Evolutionary conservation across 2,329 filamentous ascomycete genomes (phyloP), one percentile per base, ranked within the genome.

Genomic region (Penicillium sp.): DNA sequence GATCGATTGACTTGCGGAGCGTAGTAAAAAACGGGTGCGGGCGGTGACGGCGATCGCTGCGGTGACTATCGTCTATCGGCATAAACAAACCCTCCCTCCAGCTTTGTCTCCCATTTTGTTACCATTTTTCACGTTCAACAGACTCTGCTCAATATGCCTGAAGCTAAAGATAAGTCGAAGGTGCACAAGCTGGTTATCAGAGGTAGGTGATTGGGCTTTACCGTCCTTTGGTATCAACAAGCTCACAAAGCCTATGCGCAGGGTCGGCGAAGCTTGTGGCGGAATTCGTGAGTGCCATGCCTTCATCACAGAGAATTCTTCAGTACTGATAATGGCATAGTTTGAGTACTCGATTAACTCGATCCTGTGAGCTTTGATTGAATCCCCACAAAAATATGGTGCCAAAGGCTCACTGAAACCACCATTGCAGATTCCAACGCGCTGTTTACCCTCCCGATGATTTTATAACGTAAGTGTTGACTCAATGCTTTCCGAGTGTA

Each of bases 331-430:
- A 31, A 8, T 68, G 90, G 86, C 19, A 2, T 45, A 78, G 76
- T 99, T 99, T 72, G 92, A 99, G 82, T 99, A 96, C 77, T 97
- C 91, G 1, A 97, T 98, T 72, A 95, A 99, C 71, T 96, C 93
- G 0, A 98, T 99, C 57, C 82, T 99, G 87, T 95, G 83, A 68
- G 85, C 68, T 4, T 4, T 1, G 4, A 16, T 7, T 37, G 3
- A n/a, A 11, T 50, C 19, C 14, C 19, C 3, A 33, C 16, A 10
- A 19, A 2, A 22, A 21, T 22, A 11, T 33, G 16, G 27, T n/a
- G 14, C 43, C 31, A 29, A 35, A 43, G 22, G 47, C 57, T 62
- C 16, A 59, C 68, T 69, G 45, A 69, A 59, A 64, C 57, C 42
- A 56, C 21, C 27, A 47, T 54, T 55, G 37, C 65, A 93, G 90